phyloP scores from a whole-genome alignment of 441 rosid genomes.

The Kokia cookei region DNA sequence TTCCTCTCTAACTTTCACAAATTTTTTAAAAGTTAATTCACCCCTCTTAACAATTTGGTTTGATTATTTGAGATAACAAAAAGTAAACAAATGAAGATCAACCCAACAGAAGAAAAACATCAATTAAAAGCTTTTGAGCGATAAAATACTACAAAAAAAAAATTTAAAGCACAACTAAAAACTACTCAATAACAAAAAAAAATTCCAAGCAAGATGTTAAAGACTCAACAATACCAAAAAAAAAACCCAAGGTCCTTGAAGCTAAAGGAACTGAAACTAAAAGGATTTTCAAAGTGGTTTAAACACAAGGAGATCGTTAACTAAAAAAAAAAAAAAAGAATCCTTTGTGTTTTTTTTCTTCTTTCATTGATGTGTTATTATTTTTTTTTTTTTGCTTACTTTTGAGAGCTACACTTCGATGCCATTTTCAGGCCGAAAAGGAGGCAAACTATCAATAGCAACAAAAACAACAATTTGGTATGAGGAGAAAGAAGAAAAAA shows the following conservation, averaged over 20 bases:
- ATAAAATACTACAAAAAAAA: background rate
- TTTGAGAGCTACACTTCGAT: background rate
- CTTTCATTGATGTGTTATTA: background rate
- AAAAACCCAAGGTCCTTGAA: background rate
- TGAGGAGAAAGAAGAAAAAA: no score
- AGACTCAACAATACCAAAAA: slow-evolving; percentile 11
- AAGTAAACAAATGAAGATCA: slow-evolving; percentile 20
- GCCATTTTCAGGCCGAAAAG: no score
- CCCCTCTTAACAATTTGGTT: no score
- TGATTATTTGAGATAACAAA: slow-evolving; percentile 3
- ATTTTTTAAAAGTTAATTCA: no score
- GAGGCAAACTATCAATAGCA: no score
- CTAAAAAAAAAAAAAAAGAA: background rate
- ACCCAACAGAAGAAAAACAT: slow-evolving; percentile 25
- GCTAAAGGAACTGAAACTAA: background rate
- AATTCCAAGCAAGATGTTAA: slow-evolving; percentile 16
- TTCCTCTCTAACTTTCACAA: no score
- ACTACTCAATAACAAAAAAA: background rate
- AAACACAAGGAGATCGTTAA: background rate
- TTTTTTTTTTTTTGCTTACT: background rate
- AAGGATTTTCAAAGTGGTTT: background rate
- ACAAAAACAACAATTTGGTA: no score
- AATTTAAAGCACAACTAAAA: background rate
- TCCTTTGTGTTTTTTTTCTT: slow-evolving; percentile 6
- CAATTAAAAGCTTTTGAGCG: slow-evolving; percentile 1